A percentile compares a stretch with the other conserved stretches of the same genome.
Conservation (phyloP, 306 rosid species). For the Trifolium repens region DNA sequence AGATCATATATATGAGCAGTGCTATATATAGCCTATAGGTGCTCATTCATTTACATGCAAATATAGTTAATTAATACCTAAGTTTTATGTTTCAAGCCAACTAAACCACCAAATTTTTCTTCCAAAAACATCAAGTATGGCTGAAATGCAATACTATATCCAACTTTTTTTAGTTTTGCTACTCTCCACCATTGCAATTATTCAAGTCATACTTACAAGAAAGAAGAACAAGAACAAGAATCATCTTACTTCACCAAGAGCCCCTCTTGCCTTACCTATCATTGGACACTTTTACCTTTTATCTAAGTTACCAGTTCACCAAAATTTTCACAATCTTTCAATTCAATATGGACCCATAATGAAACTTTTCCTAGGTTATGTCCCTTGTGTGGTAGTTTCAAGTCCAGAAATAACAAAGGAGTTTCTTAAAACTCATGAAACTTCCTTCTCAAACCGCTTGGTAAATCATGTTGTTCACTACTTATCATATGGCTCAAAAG, state of each 20-base stretch:
- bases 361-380: background rate
- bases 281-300: background rate
- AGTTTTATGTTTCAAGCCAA: background rate
- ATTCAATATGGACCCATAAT: background rate
- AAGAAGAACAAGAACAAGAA: no score
- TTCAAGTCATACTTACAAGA: background rate
- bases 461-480: background rate
- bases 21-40: background rate
- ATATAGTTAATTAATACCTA: background rate
- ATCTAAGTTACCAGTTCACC: background rate
- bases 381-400: background rate
- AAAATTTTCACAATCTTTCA: background rate
- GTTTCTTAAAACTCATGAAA: conserved; percentile 1
- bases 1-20: background rate
- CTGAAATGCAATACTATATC: conserved; percentile 13
- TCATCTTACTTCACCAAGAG: no score
- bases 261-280: background rate
- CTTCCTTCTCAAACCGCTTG: background rate
- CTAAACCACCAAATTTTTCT: background rate
- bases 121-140: background rate
- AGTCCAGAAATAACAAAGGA: background rate
- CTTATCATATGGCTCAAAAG: background rate
- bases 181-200: background rate
- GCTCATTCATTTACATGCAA: background rate
- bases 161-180: background rate